Conservation (phyloP, 1,284 basidiomycete species). For the Austroboletus niveus region DNA sequence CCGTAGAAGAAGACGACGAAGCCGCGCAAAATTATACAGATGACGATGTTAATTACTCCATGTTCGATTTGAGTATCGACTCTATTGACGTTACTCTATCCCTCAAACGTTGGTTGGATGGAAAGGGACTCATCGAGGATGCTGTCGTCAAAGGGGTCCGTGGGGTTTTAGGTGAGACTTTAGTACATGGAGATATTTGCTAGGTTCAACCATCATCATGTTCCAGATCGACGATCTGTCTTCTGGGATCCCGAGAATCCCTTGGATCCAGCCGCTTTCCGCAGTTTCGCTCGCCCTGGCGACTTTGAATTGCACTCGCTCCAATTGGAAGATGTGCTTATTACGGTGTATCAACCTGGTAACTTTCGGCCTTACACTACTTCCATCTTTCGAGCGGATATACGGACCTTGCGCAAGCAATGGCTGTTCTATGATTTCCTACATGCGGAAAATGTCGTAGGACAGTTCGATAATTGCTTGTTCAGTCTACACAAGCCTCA, state of each 20-base stretch:
- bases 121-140: slow-evolving; percentile 89
- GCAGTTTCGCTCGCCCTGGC: slow-evolving; percentile 71
- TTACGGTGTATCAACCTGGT: slow-evolving; percentile 94
- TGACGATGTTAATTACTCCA: slow-evolving; percentile 72
- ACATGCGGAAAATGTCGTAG: slow-evolving; percentile 91
- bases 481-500: slow-evolving; percentile 98
- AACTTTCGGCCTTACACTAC: slow-evolving; percentile 93
- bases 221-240: slow-evolving; percentile 84
- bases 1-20: slow-evolving; percentile 50
- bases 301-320: slow-evolving; percentile 94
- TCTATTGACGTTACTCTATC: slow-evolving; percentile 97
- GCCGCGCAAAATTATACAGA: slow-evolving; percentile 30
- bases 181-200: not conserved
- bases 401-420: slow-evolving; percentile 83
- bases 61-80: slow-evolving; percentile 91
- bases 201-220: not conserved
- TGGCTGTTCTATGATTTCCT: slow-evolving; percentile 96
- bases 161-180: slow-evolving; percentile 76
- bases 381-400: slow-evolving; percentile 93
- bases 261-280: slow-evolving; percentile 77
- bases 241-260: slow-evolving; percentile 82
- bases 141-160: slow-evolving; percentile 93
- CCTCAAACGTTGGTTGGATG: slow-evolving; percentile 91
- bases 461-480: slow-evolving; percentile 96
- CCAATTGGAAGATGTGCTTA: slow-evolving; percentile 87